Evolutionary conservation across 2,329 filamentous ascomycete species (phyloP), one percentile per base, ranked within the genome.

Genomic region (Aplosporella prunicola): DNA sequence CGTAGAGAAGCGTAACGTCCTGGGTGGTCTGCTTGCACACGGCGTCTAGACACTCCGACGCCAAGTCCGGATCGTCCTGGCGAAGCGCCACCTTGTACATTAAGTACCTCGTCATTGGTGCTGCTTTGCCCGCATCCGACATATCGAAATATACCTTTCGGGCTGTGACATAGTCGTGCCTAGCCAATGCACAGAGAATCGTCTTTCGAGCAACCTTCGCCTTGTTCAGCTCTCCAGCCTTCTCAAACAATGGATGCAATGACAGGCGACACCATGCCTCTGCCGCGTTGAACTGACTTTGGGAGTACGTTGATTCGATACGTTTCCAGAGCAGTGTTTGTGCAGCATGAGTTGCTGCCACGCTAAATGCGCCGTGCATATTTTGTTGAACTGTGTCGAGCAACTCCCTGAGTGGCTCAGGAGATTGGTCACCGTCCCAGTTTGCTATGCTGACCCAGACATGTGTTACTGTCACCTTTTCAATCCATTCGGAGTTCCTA

Each of bases 251-350:
- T 1, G 64, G 54, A 50, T 87, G 79, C 9, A 82, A 64, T 1
- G 82, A 78, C 13, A 86, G 53, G 6, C 58, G 67, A 48, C 84
- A 93, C 86, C 85, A 95, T 34, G 64, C 59, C 44, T 80, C 72
- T 1, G 80, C 72, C 10, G 65, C 46, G 2, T 67, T 62, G 38
- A 71, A 72, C 11, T 75, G 60, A 2, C 68, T 63, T 20, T 72
- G 66, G 1, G 60, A 60, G 43, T 74, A 76, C 10, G 66, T 64
- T 1, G 66, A 58, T 35, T 87, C 81, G n/a, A 83, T 66, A 17
- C 70, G 73, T 58, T 86, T 91, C 86, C 87, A 95, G 3, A 94
- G 47, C 52, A 82, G 77, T 22, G 76, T 81, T 47, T 84, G 80
- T 5, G 74, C 72, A 22, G 80, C 78, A 44, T 77, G 74, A 9